phyloP scores from a whole-genome alignment of 441 rosid genomes.

The Metrosideros polymorpha region DNA sequence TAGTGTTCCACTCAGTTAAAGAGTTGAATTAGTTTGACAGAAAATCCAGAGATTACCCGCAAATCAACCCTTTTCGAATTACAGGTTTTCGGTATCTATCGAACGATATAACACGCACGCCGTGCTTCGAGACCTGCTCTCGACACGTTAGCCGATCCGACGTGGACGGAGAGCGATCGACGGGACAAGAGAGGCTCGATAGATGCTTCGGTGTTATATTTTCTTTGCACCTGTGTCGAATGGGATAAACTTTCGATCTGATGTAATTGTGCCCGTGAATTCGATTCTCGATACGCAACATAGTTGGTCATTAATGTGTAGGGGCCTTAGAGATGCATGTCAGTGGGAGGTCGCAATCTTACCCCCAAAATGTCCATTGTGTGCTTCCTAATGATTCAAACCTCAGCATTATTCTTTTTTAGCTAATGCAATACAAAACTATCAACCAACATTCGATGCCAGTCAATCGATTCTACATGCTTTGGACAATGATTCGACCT shows the following conservation, averaged over 20 bases:
- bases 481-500: neutral
- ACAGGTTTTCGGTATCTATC: neutral
- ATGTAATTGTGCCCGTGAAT: neutral
- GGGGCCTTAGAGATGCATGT: neutral
- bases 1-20: neutral
- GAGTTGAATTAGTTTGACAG: neutral
- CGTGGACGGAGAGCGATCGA: neutral
- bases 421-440: neutral
- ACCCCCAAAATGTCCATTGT: neutral
- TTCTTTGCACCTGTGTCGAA: neutral
- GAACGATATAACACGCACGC: neutral
- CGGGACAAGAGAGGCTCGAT: neutral
- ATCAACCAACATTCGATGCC: neutral
- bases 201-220: neutral
- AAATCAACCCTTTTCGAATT: neutral
- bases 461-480: neutral
- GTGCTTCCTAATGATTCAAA: neutral
- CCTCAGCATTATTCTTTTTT: neutral
- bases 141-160: neutral
- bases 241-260: accelerated
- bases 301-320: neutral
- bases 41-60: neutral
- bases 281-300: neutral
- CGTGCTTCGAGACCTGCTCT: neutral
- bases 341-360: neutral